Conservation (phyloP, 768 basidiomycete genomes). For the Podaxis pistillaris region DNA sequence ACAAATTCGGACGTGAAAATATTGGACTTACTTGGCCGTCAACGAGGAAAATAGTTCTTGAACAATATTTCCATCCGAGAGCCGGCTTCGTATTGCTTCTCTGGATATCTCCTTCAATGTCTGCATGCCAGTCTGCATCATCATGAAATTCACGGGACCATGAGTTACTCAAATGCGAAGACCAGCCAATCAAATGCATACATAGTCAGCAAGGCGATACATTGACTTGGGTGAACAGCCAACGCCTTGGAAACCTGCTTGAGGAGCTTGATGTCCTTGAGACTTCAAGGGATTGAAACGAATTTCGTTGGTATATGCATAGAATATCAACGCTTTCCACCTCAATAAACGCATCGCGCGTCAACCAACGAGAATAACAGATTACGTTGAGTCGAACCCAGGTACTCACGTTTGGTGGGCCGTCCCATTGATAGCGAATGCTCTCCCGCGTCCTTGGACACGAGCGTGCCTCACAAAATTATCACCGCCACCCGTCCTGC, state of each 20-base stretch:
- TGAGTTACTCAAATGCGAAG: background rate
- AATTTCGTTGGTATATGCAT: conserved; percentile 9
- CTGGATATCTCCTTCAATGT: background rate
- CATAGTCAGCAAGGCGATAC: conserved; percentile 31
- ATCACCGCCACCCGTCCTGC: background rate
- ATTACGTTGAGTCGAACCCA: background rate
- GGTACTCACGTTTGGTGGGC: conserved; percentile 12
- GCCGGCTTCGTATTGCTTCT: background rate
- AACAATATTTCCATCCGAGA: background rate
- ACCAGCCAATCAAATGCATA: conserved; percentile 7
- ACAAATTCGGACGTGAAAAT: background rate
- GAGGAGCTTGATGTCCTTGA: background rate
- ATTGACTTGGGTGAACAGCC: conserved; percentile 36
- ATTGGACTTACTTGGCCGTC: background rate
- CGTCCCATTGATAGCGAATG: conserved; percentile 7
- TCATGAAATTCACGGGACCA: background rate
- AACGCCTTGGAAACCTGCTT: background rate
- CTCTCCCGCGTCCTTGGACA: background rate
- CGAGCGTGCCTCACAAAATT: background rate
- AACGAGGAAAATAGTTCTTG: background rate
- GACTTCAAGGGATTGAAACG: conserved; percentile 7
- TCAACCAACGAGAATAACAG: background rate
- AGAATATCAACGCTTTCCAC: conserved; percentile 10
- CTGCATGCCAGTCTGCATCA: background rate
- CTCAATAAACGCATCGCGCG: background rate